Evolutionary conservation across 1,284 basidiomycete genomes (phyloP), one percentile per base, ranked within the genome.

Genomic region (Exobasidium cylindrosporum): DNA sequence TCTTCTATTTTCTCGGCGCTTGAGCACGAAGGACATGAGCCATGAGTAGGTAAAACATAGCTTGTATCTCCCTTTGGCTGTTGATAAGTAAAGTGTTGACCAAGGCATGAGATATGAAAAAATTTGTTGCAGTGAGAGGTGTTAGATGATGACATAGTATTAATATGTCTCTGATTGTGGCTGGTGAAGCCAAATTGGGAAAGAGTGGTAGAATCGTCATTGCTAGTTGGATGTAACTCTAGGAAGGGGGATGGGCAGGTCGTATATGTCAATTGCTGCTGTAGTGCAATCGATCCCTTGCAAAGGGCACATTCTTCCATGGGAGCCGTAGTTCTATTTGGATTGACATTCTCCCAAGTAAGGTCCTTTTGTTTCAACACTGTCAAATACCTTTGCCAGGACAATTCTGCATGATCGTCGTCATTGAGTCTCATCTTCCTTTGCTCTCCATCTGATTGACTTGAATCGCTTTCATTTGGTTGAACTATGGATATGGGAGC

Each of bases 41-140:
- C 73, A 31, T 67, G 62, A 11, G 63, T 66, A 1, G 73, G 73
- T 0, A 74, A 65, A 0, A 73, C 14, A 58, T 21, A 58, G 13
- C 11, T n/a, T 28, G 29, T 46, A 14, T 14, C 29, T 43, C 60
- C 44, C 54, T 23, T 23, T 31, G 1, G 14, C 47, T 50, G n/a
- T 31, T 32, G 30, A 5, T 24, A n/a, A 0, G 88, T 83, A 75
- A 90, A 90, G 23, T 83, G 74, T 4, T 80, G 55, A 1, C 89
- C 85, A 5, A 94, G 84, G 72, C 91, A 94, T 0, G 75, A 67
- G 0, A 92, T 81, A 77, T 94, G 91, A 1, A 87, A 85, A 1
- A 86, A 77, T 4, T 85, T 81, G 0, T 69, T 81, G 78, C 88
- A 89, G 13, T 69, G 60, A 24, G 10, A 4, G n/a, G 47, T 56